Conservation (phyloP, 768 basidiomycete genomes). For the Cytidiella melzeri region DNA sequence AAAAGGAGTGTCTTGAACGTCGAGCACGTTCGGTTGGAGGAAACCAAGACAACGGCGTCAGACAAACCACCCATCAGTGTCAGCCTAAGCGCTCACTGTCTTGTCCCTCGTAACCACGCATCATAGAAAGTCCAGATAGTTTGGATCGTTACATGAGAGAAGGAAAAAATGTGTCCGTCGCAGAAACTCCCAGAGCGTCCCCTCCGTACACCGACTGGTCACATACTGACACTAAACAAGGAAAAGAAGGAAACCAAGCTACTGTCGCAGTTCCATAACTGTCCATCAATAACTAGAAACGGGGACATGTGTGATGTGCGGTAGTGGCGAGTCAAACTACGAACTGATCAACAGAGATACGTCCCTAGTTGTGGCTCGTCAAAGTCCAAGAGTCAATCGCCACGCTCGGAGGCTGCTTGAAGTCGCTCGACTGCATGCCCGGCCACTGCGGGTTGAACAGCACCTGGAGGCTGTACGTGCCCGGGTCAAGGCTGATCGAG, state of each 20-base stretch:
- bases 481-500: constrained; percentile 57
- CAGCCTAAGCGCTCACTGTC: constrained; percentile 4
- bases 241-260: constrained; percentile 6
- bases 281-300: constrained; percentile 7
- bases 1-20: constrained; percentile 4
- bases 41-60: constrained; percentile 11
- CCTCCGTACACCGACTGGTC: background rate
- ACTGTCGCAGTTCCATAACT: background rate
- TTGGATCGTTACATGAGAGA: background rate
- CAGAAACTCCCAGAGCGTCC: background rate
- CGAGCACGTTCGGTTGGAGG: background rate
- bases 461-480: constrained; percentile 74
- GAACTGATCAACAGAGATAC: background rate
- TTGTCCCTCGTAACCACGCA: constrained; percentile 4
- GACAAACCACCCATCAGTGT: constrained; percentile 1
- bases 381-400: constrained; percentile 69
- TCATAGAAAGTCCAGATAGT: background rate
- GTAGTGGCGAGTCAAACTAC: background rate
- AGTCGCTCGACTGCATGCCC: constrained; percentile 51
- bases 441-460: constrained; percentile 94
- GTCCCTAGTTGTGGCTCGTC: constrained; percentile 61
- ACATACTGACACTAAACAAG: background rate
- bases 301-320: background rate
- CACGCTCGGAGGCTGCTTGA: constrained; percentile 68
- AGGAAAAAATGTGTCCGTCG: background rate